Evolutionary conservation across 768 basidiomycete genomes (phyloP).

Genomic region (Termitomyces sp.): DNA sequence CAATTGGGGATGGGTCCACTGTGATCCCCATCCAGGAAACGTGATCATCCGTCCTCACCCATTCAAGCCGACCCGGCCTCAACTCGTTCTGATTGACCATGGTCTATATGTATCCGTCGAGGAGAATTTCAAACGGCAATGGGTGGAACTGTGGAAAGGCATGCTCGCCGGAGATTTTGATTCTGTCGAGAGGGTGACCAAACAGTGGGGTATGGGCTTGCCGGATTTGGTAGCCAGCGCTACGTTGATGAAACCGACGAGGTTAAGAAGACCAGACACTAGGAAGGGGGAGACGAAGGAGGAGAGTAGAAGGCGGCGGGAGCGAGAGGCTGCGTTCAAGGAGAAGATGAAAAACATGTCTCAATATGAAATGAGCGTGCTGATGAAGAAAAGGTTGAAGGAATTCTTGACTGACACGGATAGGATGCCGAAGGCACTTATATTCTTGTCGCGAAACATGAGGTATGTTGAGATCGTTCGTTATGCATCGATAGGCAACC

Average conservation of each 20-base stretch:
- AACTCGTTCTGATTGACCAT: conserved; percentile 87
- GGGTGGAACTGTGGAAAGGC: conserved; percentile 74
- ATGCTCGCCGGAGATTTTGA: conserved; percentile 55
- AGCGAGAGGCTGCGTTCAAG: conserved; percentile 16
- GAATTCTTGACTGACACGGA: conserved; percentile 71
- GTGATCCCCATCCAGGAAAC: conserved; percentile 77
- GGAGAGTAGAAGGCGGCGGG: conserved; percentile 10
- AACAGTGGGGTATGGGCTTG: conserved; percentile 63
- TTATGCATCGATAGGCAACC: neutral
- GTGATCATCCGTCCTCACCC: conserved; percentile 68
- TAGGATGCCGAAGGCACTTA: conserved; percentile 71
- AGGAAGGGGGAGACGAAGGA: conserved; percentile 21
- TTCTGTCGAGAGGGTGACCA: conserved; percentile 47
- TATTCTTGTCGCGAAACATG: conserved; percentile 79
- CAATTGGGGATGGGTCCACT: conserved; percentile 87
- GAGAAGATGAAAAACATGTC: conserved; percentile 35
- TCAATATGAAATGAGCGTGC: conserved; percentile 66
- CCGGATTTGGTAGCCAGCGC: conserved; percentile 75
- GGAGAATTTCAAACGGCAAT: conserved; percentile 67
- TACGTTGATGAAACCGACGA: conserved; percentile 62
- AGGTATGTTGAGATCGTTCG: conserved; percentile 32
- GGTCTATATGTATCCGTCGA: conserved; percentile 80
- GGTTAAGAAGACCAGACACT: conserved; percentile 27
- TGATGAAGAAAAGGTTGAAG: conserved; percentile 65
- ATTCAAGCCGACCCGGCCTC: conserved; percentile 37